A percentile compares a stretch with the other conserved stretches of the same genome.
Evolutionary conservation across 257 asterid genomes (phyloP).

Genomic region (Scutellaria minor): DNA sequence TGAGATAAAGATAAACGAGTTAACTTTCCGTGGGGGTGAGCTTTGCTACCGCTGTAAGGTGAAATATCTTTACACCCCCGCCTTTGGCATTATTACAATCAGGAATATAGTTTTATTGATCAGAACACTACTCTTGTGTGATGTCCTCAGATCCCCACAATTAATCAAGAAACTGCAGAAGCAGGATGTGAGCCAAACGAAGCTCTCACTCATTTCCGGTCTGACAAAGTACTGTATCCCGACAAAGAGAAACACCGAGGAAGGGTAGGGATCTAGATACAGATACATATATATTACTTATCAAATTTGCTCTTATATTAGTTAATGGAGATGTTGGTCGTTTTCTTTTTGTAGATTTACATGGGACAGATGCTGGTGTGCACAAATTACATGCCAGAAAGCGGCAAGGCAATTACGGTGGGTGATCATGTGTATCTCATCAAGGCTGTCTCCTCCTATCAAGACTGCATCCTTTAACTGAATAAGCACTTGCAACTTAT

Average conservation of each 20-base stretch:
- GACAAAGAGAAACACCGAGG: constrained; percentile 48
- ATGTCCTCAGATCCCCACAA: constrained; percentile 50
- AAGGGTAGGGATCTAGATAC: constrained; percentile 36
- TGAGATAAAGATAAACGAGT: constrained; percentile 52
- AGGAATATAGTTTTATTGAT: too few species aligned
- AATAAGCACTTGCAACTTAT: constrained; percentile 32
- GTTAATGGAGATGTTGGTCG: neutral
- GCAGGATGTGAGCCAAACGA: constrained; percentile 49
- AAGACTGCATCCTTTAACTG: constrained; percentile 30
- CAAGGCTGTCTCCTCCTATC: constrained; percentile 45
- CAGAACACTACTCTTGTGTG: neutral
- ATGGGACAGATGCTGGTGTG: constrained; percentile 44
- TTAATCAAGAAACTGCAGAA: constrained; percentile 64
- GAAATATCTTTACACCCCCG: constrained; percentile 19
- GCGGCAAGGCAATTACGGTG: constrained; percentile 32
- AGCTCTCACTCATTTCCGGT: constrained; percentile 55
- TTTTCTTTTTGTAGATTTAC: constrained; percentile 35
- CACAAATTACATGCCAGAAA: constrained; percentile 37
- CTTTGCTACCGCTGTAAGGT: constrained; percentile 70
- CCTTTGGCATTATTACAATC: too few species aligned
- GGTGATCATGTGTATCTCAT: constrained; percentile 42
- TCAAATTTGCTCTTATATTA: neutral
- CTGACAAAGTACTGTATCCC: constrained; percentile 55
- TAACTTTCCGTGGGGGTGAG: constrained; percentile 50
- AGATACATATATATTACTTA: neutral